These are phyloP conservation scores for Yueomyces sinensis DNA, from an alignment of 805 yeast species.

Conservation along the genomic window DNA sequence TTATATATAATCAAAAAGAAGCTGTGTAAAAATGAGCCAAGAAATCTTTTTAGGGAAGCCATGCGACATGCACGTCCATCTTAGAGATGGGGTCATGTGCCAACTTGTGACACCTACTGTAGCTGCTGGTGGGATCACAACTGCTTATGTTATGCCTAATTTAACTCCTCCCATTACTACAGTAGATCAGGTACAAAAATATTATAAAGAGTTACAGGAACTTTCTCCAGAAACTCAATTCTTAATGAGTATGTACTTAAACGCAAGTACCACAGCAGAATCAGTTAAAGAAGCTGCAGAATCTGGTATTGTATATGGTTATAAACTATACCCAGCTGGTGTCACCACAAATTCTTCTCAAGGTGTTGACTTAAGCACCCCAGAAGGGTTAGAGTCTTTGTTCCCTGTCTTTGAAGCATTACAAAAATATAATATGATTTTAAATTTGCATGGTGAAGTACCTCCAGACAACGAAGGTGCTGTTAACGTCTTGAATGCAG, in stretches of 20 bases:
- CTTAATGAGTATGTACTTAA: constrained; percentile 80
- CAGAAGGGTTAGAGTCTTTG: constrained; percentile 77
- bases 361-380: constrained; percentile 59
- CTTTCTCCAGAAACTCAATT: constrained; percentile 77
- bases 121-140: constrained; percentile 77
- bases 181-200: constrained; percentile 54
- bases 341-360: constrained; percentile 92
- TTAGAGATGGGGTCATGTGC: constrained; percentile 91
- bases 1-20: too few relatives aligned
- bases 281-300: constrained; percentile 67
- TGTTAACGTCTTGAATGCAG: constrained; percentile 89
- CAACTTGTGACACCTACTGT: constrained; percentile 83
- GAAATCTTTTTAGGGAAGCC: constrained; percentile 44
- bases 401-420: constrained; percentile 84
- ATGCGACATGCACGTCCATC: constrained; percentile 92
- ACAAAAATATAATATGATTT: constrained; percentile 63
- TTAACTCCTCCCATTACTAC: constrained; percentile 84
- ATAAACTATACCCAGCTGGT: constrained; percentile 97
- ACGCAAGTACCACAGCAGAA: constrained; percentile 73
- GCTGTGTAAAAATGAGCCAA: constrained; percentile 2
- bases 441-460: constrained; percentile 92
- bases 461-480: constrained; percentile 44
- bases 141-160: constrained; percentile 95
- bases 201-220: constrained; percentile 47
- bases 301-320: constrained; percentile 61